A percentile compares a stretch with the other conserved stretches of the same genome.
Conservation (phyloP, 345 rosid species). For the Camelina hispida region DNA sequence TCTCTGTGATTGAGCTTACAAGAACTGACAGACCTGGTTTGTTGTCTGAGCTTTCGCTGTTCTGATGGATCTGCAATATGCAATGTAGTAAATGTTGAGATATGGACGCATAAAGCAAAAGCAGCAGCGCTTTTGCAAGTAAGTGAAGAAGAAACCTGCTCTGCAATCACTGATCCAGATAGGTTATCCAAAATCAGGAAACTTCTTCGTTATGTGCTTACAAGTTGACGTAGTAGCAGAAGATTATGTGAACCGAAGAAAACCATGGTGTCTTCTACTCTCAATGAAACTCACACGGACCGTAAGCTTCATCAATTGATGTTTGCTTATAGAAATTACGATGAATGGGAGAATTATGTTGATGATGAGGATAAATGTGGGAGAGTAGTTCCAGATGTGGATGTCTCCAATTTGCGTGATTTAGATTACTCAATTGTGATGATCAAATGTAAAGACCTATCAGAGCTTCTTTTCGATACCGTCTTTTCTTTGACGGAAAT, state of each 20-base stretch:
- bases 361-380: slow-evolving; percentile 46
- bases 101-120: slow-evolving; percentile 88
- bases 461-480: slow-evolving; percentile 87
- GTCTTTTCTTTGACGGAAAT: slow-evolving; percentile 91
- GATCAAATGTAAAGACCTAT: slow-evolving; percentile 81
- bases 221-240: slow-evolving; percentile 61
- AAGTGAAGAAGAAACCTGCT: slow-evolving; percentile 66
- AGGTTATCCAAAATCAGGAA: slow-evolving; percentile 65
- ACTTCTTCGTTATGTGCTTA: slow-evolving; percentile 74
- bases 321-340: slow-evolving; percentile 91
- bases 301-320: slow-evolving; percentile 96
- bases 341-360: slow-evolving; percentile 51
- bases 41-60: slow-evolving; percentile 87
- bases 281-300: slow-evolving; percentile 59
- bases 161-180: slow-evolving; percentile 66
- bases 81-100: slow-evolving; percentile 77
- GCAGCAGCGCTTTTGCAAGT: slow-evolving; percentile 93
- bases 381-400: slow-evolving; percentile 66
- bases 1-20: slow-evolving; percentile 77
- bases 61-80: slow-evolving; percentile 74
- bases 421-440: slow-evolving; percentile 84
- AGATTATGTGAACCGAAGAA: slow-evolving; percentile 60
- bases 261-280: slow-evolving; percentile 59
- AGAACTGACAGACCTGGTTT: slow-evolving; percentile 88
- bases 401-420: slow-evolving; percentile 72